Percentiles rank a stretch among this genome's conserved stretches.
Evolutionary conservation across 345 rosid genomes (phyloP).

Genomic region (Pistacia atlantica): DNA sequence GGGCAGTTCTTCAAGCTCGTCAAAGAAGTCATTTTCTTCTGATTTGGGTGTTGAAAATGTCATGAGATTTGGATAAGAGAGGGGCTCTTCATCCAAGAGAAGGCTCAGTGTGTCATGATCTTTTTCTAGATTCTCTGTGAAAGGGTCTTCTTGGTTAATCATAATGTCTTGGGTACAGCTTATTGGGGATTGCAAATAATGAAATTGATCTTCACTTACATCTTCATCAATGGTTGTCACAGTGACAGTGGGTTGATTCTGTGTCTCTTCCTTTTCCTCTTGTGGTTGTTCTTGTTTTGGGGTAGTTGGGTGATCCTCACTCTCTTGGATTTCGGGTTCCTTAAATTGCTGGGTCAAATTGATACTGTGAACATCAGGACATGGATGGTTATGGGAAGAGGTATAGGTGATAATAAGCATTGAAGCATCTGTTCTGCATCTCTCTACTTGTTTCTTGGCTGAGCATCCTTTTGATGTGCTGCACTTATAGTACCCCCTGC

Average conservation of each 20-base stretch:
- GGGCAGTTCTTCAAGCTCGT: slow-evolving; percentile 75
- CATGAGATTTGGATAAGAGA: slow-evolving; percentile 32
- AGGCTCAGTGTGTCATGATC: slow-evolving; percentile 21
- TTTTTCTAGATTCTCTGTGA: slow-evolving; percentile 22
- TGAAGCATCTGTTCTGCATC: slow-evolving; percentile 69
- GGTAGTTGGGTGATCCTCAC: slow-evolving; percentile 14
- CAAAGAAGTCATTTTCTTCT: slow-evolving; percentile 67
- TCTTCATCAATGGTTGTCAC: slow-evolving; percentile 25
- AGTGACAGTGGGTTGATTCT: slow-evolving; percentile 14
- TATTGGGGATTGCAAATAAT: slow-evolving; percentile 44
- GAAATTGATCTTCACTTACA: slow-evolving; percentile 37
- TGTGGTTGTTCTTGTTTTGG: slow-evolving; percentile 27
- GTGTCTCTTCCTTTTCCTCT: slow-evolving; percentile 18
- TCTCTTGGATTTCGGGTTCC: slow-evolving; percentile 16
- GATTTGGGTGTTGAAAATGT: slow-evolving; percentile 33
- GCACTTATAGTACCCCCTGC: slow-evolving; percentile 77
- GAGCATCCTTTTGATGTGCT: slow-evolving; percentile 76
- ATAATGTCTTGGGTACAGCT: slow-evolving; percentile 35
- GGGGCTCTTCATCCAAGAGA: slow-evolving; percentile 53
- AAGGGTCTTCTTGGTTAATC: slow-evolving; percentile 44
- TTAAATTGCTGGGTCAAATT: slow-evolving; percentile 19
- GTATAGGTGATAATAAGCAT: slow-evolving; percentile 66
- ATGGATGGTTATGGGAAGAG: slow-evolving; percentile 66
- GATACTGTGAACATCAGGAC: slow-evolving; percentile 32
- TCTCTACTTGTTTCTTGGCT: slow-evolving; percentile 75